A percentile compares a stretch with the other conserved stretches of the same genome.
Conservation (phyloP, 2,329 filamentous ascomycete genomes). For the Cytospora piceae region DNA sequence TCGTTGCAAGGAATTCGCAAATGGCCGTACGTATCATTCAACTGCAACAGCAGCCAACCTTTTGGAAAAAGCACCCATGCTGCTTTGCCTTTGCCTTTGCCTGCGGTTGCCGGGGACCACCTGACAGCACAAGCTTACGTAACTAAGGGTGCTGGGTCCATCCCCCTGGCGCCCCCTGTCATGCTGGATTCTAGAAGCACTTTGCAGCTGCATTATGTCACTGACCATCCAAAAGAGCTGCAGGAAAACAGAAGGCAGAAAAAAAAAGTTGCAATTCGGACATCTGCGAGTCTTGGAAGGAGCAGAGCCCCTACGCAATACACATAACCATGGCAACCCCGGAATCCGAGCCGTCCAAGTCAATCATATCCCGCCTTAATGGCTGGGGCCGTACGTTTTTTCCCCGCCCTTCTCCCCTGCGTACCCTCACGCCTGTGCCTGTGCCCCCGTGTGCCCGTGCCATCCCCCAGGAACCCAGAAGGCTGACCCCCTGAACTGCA, state of each 20-base stretch:
- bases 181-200: constrained; percentile 1
- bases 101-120: not conserved
- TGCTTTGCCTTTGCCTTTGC: not conserved
- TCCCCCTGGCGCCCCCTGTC: not conserved
- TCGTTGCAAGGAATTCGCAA: not conserved
- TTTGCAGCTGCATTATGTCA: constrained; percentile 17
- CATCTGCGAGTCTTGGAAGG: not conserved
- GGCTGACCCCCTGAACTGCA: constrained; percentile 35
- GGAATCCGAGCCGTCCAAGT: constrained; percentile 36
- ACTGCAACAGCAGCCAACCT: constrained; percentile 9
- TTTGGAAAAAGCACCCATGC: constrained; percentile 1
- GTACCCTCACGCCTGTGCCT: too few species aligned
- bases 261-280: constrained; percentile 5
- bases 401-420: constrained; percentile 3
- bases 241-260: not conserved
- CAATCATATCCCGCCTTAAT: constrained; percentile 42
- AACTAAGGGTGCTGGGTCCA: not conserved
- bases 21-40: not conserved
- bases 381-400: constrained; percentile 55
- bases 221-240: not conserved
- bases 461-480: not conserved
- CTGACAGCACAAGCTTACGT: not conserved
- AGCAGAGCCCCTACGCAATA: not conserved
- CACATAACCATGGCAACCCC: constrained; percentile 13
- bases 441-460: not conserved